Percentiles rank a stretch among this genome's conserved stretches.
Conservation (phyloP, 306 rosid genomes). For the Vigna reflexopilosa region DNA sequence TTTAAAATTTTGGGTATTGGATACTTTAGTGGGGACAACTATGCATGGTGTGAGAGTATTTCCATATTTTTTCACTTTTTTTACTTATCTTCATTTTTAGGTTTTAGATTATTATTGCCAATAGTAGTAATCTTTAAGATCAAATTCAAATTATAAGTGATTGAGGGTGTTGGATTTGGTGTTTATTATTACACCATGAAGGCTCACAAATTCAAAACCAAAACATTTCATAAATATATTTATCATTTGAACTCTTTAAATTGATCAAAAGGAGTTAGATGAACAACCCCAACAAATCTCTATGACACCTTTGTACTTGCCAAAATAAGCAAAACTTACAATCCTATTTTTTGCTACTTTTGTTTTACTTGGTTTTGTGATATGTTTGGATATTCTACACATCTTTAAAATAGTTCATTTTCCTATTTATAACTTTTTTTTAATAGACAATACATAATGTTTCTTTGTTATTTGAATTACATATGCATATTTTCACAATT, state of each 20-base stretch:
- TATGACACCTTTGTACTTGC: background rate
- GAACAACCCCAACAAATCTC: background rate
- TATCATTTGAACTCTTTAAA: background rate
- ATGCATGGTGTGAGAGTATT: conserved; percentile 1
- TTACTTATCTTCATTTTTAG: background rate
- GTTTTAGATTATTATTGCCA: background rate
- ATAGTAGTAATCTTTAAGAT: background rate
- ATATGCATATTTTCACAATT: background rate
- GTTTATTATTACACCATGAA: background rate
- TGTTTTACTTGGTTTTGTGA: background rate
- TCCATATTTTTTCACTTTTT: background rate
- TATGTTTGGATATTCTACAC: background rate
- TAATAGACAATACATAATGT: background rate
- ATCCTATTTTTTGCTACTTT: no score
- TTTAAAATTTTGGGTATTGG: conserved; percentile 29
- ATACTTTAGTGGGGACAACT: conserved; percentile 38
- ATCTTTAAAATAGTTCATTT: background rate
- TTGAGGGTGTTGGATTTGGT: background rate
- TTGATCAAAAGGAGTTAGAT: background rate
- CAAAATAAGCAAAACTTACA: background rate
- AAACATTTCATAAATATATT: background rate
- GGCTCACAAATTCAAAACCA: background rate
- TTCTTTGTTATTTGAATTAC: background rate
- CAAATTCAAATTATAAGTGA: background rate
- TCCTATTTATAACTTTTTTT: background rate